Evolutionary conservation across 345 rosid genomes (phyloP).

Genomic region (Corchorus olitorius): DNA sequence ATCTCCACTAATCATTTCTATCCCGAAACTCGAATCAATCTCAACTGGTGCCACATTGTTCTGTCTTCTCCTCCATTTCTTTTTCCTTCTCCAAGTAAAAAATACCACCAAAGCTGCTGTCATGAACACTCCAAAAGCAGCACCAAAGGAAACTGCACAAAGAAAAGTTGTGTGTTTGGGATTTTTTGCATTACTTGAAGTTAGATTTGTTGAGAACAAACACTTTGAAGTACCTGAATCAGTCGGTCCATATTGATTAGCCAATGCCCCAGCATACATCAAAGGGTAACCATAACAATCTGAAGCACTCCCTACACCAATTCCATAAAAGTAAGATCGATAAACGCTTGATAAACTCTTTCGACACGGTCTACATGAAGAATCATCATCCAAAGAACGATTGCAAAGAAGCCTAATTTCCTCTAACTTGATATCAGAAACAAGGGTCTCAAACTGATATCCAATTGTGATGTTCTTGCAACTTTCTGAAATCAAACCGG

Average conservation of each 20-base stretch:
- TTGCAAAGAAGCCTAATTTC: conserved; percentile 33
- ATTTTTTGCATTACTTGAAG: background rate
- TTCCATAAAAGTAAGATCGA: conserved; percentile 6
- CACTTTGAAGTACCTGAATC: conserved; percentile 36
- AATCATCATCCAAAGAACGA: conserved; percentile 27
- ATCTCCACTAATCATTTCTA: background rate
- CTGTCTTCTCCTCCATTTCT: background rate
- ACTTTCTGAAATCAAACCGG: conserved; percentile 27
- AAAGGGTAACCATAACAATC: conserved; percentile 30
- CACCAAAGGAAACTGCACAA: conserved; percentile 31
- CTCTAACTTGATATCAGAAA: conserved; percentile 28
- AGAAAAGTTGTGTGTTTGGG: conserved; percentile 4
- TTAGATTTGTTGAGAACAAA: conserved; percentile 35
- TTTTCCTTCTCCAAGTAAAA: conserved; percentile 24
- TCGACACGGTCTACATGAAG: conserved; percentile 32
- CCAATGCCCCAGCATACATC: conserved; percentile 39
- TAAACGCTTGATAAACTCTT: conserved; percentile 24
- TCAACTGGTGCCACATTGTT: background rate
- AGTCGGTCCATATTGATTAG: conserved; percentile 33
- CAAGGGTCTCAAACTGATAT: conserved; percentile 28
- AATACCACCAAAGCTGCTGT: conserved; percentile 18
- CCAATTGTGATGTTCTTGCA: conserved; percentile 31
- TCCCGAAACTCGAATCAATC: background rate
- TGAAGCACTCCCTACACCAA: conserved; percentile 19
- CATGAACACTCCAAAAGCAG: conserved; percentile 31